Base-by-base conservation (phyloP, 73 alveolate genomes). In the Halteria grandinella region DNA sequence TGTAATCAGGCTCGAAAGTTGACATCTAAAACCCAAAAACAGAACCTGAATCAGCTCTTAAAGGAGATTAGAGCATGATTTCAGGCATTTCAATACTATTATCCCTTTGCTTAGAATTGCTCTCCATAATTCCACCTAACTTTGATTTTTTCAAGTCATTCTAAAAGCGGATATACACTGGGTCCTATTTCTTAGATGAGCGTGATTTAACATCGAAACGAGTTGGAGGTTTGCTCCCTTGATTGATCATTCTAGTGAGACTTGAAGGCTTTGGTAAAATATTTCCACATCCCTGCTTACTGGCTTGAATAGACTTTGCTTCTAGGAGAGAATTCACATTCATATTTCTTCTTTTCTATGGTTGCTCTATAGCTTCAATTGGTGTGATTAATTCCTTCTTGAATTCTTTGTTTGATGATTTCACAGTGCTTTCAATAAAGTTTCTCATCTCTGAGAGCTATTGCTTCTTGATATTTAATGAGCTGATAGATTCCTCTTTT, bases 171-270 rank as follows among this genome's bases (percentile, higher is more conserved):
- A n/a, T n/a, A n/a, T n/a, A n/a, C n/a, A n/a, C n/a, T n/a, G n/a
- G n/a, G n/a, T n/a, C n/a, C n/a, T n/a, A n/a, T n/a, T n/a, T 60
- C 77, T 11, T 60, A 40, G 23, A 60, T 60, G 37, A 24, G 23
- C 7, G 77, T 55, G 37, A 60, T 24, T 21, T 60, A 55, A 36
- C 37, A 36, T 5, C 28, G 25, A 5, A 21, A 36, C 43, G 3
- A 2, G 20, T 5, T 14, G 12, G 77, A 6, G 2, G 12, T 29
- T 14, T 57, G 8, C 15, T 57, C 37, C 15, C 10, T 23, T 5
- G n/a, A 15, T 15, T 5, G 14, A 11, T 43, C 8, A 18, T 17
- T 5, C 34, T n/a, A n/a, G n/a, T n/a, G n/a, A n/a, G n/a, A n/a
- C n/a, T n/a, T n/a, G n/a, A n/a, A n/a, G n/a, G n/a, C n/a, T n/a